Base-by-base conservation (phyloP, 2,329 filamentous ascomycete species). In the Talaromyces amestolkiae region DNA sequence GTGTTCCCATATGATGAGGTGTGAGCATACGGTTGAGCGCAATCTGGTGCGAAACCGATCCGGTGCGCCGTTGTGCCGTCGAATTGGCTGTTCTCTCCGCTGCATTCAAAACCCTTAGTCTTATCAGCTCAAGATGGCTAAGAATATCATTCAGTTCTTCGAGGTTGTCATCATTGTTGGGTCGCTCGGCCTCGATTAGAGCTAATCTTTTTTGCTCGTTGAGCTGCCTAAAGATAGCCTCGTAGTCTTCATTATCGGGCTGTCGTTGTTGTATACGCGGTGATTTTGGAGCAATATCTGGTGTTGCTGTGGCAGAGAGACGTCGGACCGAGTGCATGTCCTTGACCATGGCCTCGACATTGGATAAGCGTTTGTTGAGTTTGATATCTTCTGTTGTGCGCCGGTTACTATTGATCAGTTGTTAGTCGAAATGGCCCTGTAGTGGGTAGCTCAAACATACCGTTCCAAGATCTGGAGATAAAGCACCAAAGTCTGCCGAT, bases 401-500 rank as follows among this genome's bases (percentile, higher is more conserved):
- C 27, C 58, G 56, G 19, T 61, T 39, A 9, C 61, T 64, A 54
- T n/a, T n/a, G 2, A 11, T 49, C 10, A 49, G 22, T 27, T 24
- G 19, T 47, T 24, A 49, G 45, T 11, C 13, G 31, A 45, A 6
- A 22, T 59, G n/a, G 17, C 17, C 17, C 8, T n/a, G 15, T n/a
- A 3, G 1, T 9, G 15, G 5, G 27, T 6, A n/a, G 39, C 8
- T 43, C 17, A 19, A 19, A 45, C 66, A 10, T 58, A 68, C 68
- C 66, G 64, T 54, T 68, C 61, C 11, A 69, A 58, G 19, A 69
- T 66, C 33, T 67, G 65, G 19, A 69, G 64, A 39, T 69, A 69
- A 2, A 69, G 66, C 0, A 43, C 39, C 31, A 67, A 45, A 11
- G 68, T 66, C 41, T 67, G 68, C 31, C 67, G 61, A 53, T 69